These are phyloP conservation scores for Eragrostis tef DNA, from an alignment of 202 grass and related monocot species.

Conservation along the genomic window DNA sequence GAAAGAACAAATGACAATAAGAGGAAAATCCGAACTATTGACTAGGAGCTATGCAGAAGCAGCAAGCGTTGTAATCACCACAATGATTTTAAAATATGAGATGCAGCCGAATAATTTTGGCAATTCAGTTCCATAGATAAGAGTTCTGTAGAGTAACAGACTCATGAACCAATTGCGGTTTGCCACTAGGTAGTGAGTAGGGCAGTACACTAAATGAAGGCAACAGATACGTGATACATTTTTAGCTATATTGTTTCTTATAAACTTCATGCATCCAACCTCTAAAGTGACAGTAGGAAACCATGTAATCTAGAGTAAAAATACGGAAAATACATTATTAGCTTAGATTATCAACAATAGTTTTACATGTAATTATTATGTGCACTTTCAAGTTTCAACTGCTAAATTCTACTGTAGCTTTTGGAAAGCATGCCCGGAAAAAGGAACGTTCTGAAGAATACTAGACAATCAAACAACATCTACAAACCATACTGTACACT, in stretches of 20 bases:
- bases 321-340: neutral
- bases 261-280: too few species aligned
- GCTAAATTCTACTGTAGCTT: neutral
- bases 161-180: neutral
- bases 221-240: neutral
- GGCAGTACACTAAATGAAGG: neutral
- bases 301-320: neutral
- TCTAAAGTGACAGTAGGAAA: neutral
- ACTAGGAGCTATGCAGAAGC: neutral
- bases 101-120: neutral
- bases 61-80: neutral
- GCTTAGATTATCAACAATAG: neutral
- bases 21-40: neutral
- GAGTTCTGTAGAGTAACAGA: neutral
- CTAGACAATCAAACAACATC: neutral
- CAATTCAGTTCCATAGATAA: constrained; percentile 8
- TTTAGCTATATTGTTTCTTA: neutral
- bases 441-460: neutral
- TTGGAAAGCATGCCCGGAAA: constrained; percentile 1
- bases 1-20: neutral
- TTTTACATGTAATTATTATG: neutral
- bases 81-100: neutral
- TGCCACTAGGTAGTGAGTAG: neutral
- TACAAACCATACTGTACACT: constrained; percentile 10
- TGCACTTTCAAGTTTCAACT: neutral